Evolutionary conservation across 768 basidiomycete genomes (phyloP), one percentile per base, ranked within the genome.

Genomic region (Suillus spraguei): DNA sequence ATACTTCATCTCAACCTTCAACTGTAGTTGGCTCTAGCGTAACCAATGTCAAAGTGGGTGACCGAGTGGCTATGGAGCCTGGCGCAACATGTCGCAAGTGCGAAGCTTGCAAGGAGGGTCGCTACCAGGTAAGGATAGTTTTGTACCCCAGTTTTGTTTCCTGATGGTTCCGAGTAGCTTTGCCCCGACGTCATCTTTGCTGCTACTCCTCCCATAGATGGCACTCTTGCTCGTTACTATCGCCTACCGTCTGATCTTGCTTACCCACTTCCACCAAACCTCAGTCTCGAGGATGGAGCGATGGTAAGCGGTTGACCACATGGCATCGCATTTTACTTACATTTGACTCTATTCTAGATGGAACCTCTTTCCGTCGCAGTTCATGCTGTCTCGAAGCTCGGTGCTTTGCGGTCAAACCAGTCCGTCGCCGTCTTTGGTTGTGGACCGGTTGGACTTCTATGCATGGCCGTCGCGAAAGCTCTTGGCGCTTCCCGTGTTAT

Each of bases 401-500:
- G 89, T 22, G 79, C 81, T 33, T 80, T 97, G 74, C 84, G 83
- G 55, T 81, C 91, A 42, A 87, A 86, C 69, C 87, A 95, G 72
- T 87, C 87, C 42, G 87, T 97, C 65, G 87, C 85, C 17, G 81
- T 98, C 60, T 95, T 95, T 70, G 96, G 96, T 36, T 95, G 89
- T 65, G 94, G 95, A 2, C 96, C 95, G 2, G 87, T 91, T 61
- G 90, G 90, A n/a, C 79, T 97, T 35, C 85, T 97, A 24, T 92
- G 91, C 72, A 94, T 96, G 91, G 95, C 94, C 8, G 94, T 95
- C n/a, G 96, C 97, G 8, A 95, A 91, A 74, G 95, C 96, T 3
- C 81, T 97, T 54, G 95, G 95, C 41, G 97, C 95, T 2, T 82
- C 83, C 47, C 88, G 91, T 55, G 83, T 97, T 65, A 84, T 99